Evolutionary conservation across 2,329 filamentous ascomycete genomes (phyloP).

Genomic region (Rosellinia necatrix): DNA sequence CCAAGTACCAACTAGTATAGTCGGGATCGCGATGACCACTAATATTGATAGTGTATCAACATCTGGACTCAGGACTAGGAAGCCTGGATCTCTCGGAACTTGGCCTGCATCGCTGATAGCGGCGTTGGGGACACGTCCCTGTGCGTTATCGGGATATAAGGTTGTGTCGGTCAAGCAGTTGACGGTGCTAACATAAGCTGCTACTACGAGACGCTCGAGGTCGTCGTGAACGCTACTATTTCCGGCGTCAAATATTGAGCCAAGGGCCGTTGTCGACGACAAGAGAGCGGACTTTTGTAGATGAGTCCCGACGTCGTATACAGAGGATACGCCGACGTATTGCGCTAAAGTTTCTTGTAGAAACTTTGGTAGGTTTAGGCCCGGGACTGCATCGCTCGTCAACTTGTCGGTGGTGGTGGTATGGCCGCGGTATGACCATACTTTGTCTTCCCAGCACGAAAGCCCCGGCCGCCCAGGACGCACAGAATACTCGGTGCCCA

Average conservation of each 20-base stretch:
- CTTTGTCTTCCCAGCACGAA: neutral
- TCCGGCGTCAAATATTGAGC: neutral
- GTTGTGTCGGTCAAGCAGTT: neutral
- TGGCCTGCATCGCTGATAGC: neutral
- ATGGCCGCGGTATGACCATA: neutral
- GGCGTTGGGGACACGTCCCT: neutral
- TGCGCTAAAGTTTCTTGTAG: neutral
- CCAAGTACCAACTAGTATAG: neutral
- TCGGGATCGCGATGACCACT: neutral
- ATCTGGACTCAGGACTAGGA: neutral
- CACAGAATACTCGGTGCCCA: neutral
- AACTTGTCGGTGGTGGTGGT: neutral
- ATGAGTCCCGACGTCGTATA: neutral
- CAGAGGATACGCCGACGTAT: neutral
- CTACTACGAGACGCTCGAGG: neutral
- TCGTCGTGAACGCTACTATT: neutral
- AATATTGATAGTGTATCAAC: neutral
- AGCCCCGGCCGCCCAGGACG: neutral
- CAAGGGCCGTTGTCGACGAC: neutral
- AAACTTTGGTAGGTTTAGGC: neutral
- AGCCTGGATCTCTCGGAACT: neutral
- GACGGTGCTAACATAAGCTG: neutral
- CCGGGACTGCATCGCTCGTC: neutral
- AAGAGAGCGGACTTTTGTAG: neutral
- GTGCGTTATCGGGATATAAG: neutral